Evolutionary conservation across 1,284 basidiomycete species (phyloP).

Genomic region (Melampsora americana): DNA sequence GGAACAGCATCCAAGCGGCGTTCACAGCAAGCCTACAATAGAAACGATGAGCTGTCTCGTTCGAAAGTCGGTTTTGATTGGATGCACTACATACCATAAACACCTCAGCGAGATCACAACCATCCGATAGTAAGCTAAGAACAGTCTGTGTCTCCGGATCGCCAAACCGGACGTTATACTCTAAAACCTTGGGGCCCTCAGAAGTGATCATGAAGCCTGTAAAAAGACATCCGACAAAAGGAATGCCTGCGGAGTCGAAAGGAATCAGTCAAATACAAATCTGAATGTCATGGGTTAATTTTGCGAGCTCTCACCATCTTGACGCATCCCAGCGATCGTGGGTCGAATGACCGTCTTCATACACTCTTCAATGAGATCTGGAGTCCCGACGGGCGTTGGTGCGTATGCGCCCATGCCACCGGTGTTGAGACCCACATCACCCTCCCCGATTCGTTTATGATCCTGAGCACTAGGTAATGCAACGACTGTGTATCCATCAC

Average conservation of each 20-base stretch:
- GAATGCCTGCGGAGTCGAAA: slow-evolving; percentile 62
- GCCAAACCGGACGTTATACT: slow-evolving; percentile 98
- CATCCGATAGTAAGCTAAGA: slow-evolving; percentile 72
- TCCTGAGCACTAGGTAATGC: slow-evolving; percentile 93
- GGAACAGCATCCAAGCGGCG: slow-evolving; percentile 81
- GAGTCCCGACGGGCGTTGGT: slow-evolving; percentile 77
- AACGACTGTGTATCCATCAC: slow-evolving; percentile 88
- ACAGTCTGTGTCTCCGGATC: slow-evolving; percentile 97
- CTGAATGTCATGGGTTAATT: no score
- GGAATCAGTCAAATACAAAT: not conserved
- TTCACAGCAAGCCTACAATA: slow-evolving; percentile 75
- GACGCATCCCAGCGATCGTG: slow-evolving; percentile 91
- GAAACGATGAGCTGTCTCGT: slow-evolving; percentile 60
- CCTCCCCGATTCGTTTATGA: slow-evolving; percentile 96
- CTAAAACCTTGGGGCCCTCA: slow-evolving; percentile 86
- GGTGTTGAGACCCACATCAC: slow-evolving; percentile 88
- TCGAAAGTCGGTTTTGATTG: not conserved
- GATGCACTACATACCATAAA: slow-evolving; percentile 54
- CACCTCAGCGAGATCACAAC: slow-evolving; percentile 77
- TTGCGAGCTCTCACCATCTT: slow-evolving; percentile 59
- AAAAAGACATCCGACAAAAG: slow-evolving; percentile 94
- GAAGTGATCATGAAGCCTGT: slow-evolving; percentile 91
- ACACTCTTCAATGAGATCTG: slow-evolving; percentile 73
- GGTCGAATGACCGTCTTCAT: slow-evolving; percentile 70
- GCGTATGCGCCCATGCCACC: slow-evolving; percentile 99